Conservation (phyloP, 1,139 yeast species). For the Yamadazyma jaroonii region DNA sequence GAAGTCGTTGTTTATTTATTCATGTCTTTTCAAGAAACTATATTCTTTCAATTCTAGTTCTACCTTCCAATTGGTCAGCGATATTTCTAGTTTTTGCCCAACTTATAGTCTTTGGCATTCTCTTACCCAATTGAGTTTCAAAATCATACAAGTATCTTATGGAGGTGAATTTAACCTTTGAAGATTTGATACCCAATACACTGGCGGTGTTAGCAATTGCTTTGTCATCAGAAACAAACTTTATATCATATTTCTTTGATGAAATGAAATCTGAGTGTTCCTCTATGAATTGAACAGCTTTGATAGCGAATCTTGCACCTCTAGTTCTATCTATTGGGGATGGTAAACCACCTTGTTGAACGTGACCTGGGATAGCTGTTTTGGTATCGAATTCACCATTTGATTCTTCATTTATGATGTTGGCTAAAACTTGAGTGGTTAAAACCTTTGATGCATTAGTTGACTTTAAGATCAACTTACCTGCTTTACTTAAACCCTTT, state of each 20-base stretch:
- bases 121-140: conserved; percentile 74
- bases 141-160: conserved; percentile 75
- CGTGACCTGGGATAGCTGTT: conserved; percentile 81
- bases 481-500: conserved; percentile 78
- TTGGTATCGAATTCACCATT: conserved; percentile 69
- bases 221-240: conserved; percentile 32
- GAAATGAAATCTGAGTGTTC: conserved; percentile 25
- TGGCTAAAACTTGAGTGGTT: conserved; percentile 64
- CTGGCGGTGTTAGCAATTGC: conserved; percentile 62
- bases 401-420: conserved; percentile 65
- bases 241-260: conserved; percentile 26
- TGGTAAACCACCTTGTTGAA: conserved; percentile 96
- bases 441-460: conserved; percentile 69
- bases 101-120: conserved; percentile 87
- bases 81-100: conserved; percentile 76
- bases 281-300: conserved; percentile 85
- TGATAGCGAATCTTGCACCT: conserved; percentile 87
- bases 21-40: no score
- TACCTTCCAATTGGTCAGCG: conserved; percentile 84
- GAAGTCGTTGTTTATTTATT: neutral
- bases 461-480: conserved; percentile 67
- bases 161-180: conserved; percentile 72
- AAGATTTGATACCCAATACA: conserved; percentile 80
- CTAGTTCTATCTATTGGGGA: conserved; percentile 92
- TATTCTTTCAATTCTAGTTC: conserved; percentile 33